A percentile compares a stretch with the other conserved stretches of the same genome.
These are phyloP conservation scores for Russula virescens DNA, from an alignment of 768 basidiomycete genomes.

Conservation along the genomic window DNA sequence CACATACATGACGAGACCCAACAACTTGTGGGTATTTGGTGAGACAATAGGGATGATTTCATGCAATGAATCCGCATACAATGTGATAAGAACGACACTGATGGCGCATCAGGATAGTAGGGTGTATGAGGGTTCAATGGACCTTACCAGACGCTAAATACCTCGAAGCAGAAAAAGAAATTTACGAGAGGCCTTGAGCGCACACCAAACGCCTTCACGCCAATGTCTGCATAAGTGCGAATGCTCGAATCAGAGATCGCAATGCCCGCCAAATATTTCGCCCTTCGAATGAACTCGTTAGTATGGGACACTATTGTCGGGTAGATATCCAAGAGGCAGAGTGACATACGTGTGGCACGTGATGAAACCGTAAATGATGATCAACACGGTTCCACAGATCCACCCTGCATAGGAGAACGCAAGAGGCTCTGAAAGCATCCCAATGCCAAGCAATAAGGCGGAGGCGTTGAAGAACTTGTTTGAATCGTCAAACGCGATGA, in stretches of 20 bases:
- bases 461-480: constrained; percentile 84
- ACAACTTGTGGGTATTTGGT: constrained; percentile 65
- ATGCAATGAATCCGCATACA: constrained; percentile 84
- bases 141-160: constrained; percentile 73
- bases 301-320: too few relatives aligned
- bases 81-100: constrained; percentile 81
- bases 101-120: not conserved
- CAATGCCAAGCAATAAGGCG: constrained; percentile 81
- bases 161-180: constrained; percentile 76
- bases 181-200: constrained; percentile 60
- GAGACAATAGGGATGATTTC: constrained; percentile 63
- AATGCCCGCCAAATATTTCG: constrained; percentile 77
- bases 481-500: not conserved
- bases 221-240: constrained; percentile 86
- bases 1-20: constrained; percentile 64
- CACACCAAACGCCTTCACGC: constrained; percentile 80
- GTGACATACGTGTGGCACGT: constrained; percentile 82
- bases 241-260: constrained; percentile 64
- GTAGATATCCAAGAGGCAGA: not conserved
- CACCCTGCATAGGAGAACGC: constrained; percentile 93
- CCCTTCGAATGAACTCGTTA: constrained; percentile 40
- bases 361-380: constrained; percentile 69
- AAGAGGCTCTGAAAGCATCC: constrained; percentile 83
- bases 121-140: not conserved
- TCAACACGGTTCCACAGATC: constrained; percentile 67